phyloP scores from a whole-genome alignment of 106 monocot species.

The Dioscorea dumetorum region DNA sequence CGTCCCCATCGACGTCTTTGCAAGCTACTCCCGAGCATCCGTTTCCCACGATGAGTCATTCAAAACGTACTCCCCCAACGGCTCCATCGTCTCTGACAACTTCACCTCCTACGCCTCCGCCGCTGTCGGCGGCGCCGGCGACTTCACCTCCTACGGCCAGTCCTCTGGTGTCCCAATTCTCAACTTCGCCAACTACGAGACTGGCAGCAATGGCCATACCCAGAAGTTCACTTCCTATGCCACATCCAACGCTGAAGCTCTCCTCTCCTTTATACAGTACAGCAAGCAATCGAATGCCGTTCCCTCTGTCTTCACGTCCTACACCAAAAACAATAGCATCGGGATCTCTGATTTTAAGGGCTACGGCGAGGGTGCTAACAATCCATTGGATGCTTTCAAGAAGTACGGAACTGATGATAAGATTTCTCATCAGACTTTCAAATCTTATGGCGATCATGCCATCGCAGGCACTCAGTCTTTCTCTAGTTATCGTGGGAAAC shows the following conservation, averaged over 20 bases:
- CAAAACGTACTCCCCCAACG: slow-evolving; percentile 41
- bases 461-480: slow-evolving; percentile 38
- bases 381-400: slow-evolving; percentile 37
- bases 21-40: slow-evolving; percentile 63
- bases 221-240: slow-evolving; percentile 48
- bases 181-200: slow-evolving; percentile 72
- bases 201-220: slow-evolving; percentile 26
- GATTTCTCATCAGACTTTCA: slow-evolving; percentile 51
- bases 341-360: slow-evolving; percentile 40
- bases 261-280: slow-evolving; percentile 65
- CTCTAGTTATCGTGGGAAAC: slow-evolving; percentile 51
- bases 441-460: slow-evolving; percentile 25
- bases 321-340: slow-evolving; percentile 57
- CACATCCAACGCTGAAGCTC: slow-evolving; percentile 55
- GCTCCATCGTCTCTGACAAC: slow-evolving; percentile 68
- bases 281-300: slow-evolving; percentile 44
- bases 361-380: slow-evolving; percentile 48
- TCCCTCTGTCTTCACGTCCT: slow-evolving; percentile 34
- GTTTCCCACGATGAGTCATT: slow-evolving; percentile 27
- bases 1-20: slow-evolving; percentile 71
- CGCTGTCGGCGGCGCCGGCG: slow-evolving; percentile 41
- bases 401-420: slow-evolving; percentile 45
- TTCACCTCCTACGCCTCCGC: slow-evolving; percentile 70
- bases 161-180: slow-evolving; percentile 39
- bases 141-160: slow-evolving; percentile 44